These are phyloP conservation scores for Schwanniomyces yamadae DNA, from an alignment of 805 yeast species.

Conservation along the genomic window DNA sequence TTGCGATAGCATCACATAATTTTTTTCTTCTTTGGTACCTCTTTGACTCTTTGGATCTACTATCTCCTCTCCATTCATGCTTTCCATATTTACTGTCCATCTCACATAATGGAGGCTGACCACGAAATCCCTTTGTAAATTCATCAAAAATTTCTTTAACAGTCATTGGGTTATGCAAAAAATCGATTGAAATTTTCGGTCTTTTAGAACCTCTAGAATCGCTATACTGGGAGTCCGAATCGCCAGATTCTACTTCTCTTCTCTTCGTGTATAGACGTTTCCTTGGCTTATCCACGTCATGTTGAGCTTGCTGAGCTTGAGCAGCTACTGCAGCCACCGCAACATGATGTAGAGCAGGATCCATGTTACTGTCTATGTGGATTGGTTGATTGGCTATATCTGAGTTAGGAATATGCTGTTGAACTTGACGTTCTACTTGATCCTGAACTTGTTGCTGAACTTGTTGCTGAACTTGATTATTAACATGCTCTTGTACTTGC, in stretches of 20 bases:
- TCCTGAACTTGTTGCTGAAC: conserved; percentile 10
- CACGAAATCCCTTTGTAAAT: conserved; percentile 43
- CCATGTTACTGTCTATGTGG: conserved; percentile 36
- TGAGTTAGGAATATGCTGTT: conserved; percentile 7
- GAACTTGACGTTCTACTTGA: conserved; percentile 9
- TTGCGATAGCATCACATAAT: conserved; percentile 42
- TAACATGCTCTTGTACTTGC: conserved; percentile 6
- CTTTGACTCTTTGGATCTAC: conserved; percentile 43
- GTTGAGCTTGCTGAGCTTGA: conserved; percentile 17
- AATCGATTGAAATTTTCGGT: conserved; percentile 38
- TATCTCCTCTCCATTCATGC: conserved; percentile 47
- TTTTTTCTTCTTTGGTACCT: conserved; percentile 44
- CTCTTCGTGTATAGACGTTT: conserved; percentile 11
- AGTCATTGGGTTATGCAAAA: conserved; percentile 45
- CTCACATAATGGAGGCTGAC: conserved; percentile 42
- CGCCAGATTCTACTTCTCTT: conserved; percentile 5
- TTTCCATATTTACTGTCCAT: conserved; percentile 45
- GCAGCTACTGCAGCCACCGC: conserved; percentile 40
- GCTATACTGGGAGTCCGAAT: conserved; percentile 5
- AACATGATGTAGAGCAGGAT: conserved; percentile 41
- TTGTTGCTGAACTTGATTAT: conserved; percentile 2
- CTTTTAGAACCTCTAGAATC: conserved; percentile 19
- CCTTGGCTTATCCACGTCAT: conserved; percentile 8
- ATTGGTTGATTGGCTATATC: conserved; percentile 11
- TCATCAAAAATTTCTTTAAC: conserved; percentile 46